Evolutionary conservation across 2,329 filamentous ascomycete species (phyloP).

Genomic region (Neocatenulostroma microsporum): DNA sequence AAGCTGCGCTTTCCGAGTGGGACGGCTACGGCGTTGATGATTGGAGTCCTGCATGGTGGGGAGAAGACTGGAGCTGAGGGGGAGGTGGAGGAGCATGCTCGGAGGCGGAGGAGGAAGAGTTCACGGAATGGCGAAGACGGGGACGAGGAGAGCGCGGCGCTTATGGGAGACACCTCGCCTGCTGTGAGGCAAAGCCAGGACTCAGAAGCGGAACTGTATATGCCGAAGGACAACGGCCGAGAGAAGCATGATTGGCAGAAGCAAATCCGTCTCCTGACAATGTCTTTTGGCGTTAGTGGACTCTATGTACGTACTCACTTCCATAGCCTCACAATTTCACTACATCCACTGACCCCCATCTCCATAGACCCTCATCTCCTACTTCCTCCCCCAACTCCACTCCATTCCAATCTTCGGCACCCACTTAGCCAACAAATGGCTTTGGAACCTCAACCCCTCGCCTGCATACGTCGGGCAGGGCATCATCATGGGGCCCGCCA

Average conservation of each 20-base stretch:
- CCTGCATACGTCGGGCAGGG: conserved; percentile 97
- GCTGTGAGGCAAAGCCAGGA: conserved; percentile 7
- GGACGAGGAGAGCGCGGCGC: conserved; percentile 25
- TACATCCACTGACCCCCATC: background rate
- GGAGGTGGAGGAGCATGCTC: conserved; percentile 31
- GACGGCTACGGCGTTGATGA: conserved; percentile 90
- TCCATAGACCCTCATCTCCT: conserved; percentile 66
- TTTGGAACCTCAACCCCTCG: conserved; percentile 94
- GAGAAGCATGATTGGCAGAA: conserved; percentile 50
- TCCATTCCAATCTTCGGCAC: conserved; percentile 81
- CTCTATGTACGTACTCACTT: conserved; percentile 33
- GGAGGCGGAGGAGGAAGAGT: conserved; percentile 17
- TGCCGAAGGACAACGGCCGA: background rate
- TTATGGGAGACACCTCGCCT: conserved; percentile 23
- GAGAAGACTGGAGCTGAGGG: conserved; percentile 29
- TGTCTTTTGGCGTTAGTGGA: conserved; percentile 54
- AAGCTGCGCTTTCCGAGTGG: conserved; percentile 91
- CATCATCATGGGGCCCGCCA: conserved; percentile 96
- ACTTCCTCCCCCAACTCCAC: conserved; percentile 79
- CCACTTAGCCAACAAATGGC: conserved; percentile 67
- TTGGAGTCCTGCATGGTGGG: conserved; percentile 74
- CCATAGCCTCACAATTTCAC: background rate
- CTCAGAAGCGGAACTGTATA: too few relatives aligned
- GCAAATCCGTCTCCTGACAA: conserved; percentile 52
- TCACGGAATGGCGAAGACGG: conserved; percentile 13